Conservation (phyloP, 2,329 filamentous ascomycete species). For the Aspergillus fructus region DNA sequence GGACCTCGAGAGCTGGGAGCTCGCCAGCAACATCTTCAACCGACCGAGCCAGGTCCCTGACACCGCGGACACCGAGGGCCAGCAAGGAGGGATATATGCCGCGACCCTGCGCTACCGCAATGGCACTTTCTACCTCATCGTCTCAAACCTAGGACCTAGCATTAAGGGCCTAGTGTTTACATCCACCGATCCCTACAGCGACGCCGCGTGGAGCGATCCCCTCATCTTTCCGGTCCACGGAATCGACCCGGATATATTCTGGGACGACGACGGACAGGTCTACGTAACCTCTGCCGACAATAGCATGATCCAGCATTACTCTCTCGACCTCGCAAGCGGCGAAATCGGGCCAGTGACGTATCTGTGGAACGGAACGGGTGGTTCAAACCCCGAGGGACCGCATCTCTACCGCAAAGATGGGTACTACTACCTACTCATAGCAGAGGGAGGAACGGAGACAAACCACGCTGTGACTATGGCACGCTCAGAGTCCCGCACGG, state of each 20-base stretch:
- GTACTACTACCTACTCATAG: conserved; percentile 32
- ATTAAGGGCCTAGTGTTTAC: conserved; percentile 19
- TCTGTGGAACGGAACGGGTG: conserved; percentile 51
- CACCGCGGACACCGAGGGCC: conserved; percentile 21
- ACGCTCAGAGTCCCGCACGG: conserved; percentile 28
- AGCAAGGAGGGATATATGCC: conserved; percentile 42
- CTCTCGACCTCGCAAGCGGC: conserved; percentile 30
- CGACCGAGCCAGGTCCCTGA: conserved; percentile 36
- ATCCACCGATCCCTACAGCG: conserved; percentile 14
- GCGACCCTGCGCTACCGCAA: conserved; percentile 41
- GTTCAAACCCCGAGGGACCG: conserved; percentile 33
- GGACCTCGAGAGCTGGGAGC: conserved; percentile 34
- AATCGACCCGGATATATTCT: conserved; percentile 24
- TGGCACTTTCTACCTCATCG: conserved; percentile 43
- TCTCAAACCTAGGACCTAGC: conserved; percentile 15
- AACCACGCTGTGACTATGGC: conserved; percentile 31
- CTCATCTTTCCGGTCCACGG: conserved; percentile 11
- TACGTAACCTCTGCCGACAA: conserved; percentile 14
- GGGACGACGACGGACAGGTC: conserved; percentile 16
- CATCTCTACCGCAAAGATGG: conserved; percentile 31
- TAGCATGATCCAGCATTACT: conserved; percentile 12
- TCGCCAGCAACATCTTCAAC: conserved; percentile 24
- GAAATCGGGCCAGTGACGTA: conserved; percentile 3
- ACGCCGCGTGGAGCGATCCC: conserved; percentile 17
- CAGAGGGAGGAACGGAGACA: conserved; percentile 28